Evolutionary conservation across 1,139 yeast genomes (phyloP).

Genomic region (Pichiaceae sp.): DNA sequence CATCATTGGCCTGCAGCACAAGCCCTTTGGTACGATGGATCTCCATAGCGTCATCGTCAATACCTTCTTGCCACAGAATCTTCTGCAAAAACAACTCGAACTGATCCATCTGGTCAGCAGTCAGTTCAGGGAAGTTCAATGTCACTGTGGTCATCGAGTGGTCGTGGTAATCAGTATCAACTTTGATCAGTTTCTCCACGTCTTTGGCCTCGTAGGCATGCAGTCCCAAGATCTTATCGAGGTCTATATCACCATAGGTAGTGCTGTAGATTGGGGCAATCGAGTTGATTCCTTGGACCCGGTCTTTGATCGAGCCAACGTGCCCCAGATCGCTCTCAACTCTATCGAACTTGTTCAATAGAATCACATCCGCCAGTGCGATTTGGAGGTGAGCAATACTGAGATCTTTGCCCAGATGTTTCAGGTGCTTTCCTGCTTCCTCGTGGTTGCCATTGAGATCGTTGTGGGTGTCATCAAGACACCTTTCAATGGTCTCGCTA

Average conservation of each 20-base stretch:
- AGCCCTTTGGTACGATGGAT: constrained; percentile 82
- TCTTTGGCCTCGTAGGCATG: constrained; percentile 58
- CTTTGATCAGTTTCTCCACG: constrained; percentile 9
- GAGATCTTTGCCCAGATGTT: constrained; percentile 20
- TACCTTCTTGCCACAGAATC: constrained; percentile 55
- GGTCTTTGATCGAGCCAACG: constrained; percentile 17
- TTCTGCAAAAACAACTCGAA: constrained; percentile 58
- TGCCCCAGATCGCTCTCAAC: constrained; percentile 25
- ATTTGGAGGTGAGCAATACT: constrained; percentile 88
- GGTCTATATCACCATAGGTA: constrained; percentile 62
- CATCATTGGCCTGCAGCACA: constrained; percentile 28
- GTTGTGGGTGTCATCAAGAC: constrained; percentile 50
- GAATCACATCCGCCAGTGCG: constrained; percentile 77
- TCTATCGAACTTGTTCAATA: constrained; percentile 70
- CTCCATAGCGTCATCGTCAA: constrained; percentile 36
- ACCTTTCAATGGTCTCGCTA: constrained; percentile 54
- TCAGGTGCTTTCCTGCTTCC: constrained; percentile 26
- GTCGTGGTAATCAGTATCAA: constrained; percentile 30
- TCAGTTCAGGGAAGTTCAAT: constrained; percentile 41
- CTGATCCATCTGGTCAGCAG: constrained; percentile 27
- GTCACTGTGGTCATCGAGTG: constrained; percentile 59
- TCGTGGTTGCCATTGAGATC: constrained; percentile 39
- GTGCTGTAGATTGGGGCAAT: constrained; percentile 63
- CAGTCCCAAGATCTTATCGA: constrained; percentile 59
- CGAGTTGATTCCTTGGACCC: constrained; percentile 54